These are phyloP conservation scores for Tricholoma hemisulphureum DNA, from an alignment of 768 basidiomycete genomes.

Conservation along the genomic window DNA sequence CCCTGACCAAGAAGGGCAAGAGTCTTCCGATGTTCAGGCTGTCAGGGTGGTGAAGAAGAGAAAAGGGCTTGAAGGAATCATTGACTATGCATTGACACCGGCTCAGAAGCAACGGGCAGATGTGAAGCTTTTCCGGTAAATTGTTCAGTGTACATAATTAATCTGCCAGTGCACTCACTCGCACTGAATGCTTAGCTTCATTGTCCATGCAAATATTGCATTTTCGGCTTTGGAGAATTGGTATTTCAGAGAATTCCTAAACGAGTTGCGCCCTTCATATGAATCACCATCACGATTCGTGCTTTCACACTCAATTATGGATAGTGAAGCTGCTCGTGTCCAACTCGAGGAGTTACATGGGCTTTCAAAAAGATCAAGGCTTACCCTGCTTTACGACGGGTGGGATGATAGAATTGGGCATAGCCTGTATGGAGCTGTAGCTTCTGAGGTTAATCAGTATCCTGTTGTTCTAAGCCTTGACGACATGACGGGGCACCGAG, in stretches of 20 bases:
- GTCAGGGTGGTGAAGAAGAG: too few relatives aligned
- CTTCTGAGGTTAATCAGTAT: slow-evolving; percentile 17
- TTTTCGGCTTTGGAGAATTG: background rate
- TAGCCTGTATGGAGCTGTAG: slow-evolving; percentile 27
- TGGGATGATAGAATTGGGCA: slow-evolving; percentile 28
- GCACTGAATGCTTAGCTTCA: background rate
- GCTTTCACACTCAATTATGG: background rate
- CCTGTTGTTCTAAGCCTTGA: slow-evolving; percentile 24
- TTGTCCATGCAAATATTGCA: background rate
- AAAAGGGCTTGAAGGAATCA: too few relatives aligned
- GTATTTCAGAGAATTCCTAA: background rate
- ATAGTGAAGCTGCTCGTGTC: background rate
- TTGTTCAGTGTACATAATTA: too few relatives aligned
- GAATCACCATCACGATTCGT: background rate
- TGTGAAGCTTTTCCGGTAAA: too few relatives aligned
- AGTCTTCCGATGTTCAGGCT: too few relatives aligned
- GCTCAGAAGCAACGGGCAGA: too few relatives aligned
- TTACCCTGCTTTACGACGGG: slow-evolving; percentile 29
- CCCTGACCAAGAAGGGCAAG: too few relatives aligned
- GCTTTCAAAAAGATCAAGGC: background rate
- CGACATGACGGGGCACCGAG: slow-evolving; percentile 22
- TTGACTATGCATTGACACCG: too few relatives aligned
- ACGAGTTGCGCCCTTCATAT: background rate
- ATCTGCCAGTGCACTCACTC: too few relatives aligned
- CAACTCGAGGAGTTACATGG: background rate